Evolutionary conservation across 495 filamentous ascomycete genomes (phyloP).

Genomic region (Sphaerosporella brunnea): DNA sequence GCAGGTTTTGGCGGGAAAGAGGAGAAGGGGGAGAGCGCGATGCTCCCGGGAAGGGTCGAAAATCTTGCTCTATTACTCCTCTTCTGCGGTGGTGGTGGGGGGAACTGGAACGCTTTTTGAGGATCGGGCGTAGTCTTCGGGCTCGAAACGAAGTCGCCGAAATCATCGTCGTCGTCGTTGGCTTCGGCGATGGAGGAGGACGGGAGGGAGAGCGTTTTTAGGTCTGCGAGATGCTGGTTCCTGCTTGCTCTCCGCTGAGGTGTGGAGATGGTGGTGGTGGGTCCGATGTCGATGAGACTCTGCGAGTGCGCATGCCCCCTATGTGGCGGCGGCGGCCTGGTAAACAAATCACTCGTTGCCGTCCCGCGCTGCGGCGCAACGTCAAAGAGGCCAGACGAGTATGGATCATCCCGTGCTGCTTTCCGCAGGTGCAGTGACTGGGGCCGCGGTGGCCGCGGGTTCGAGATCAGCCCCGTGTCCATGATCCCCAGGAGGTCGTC

Average conservation of each 20-base stretch:
- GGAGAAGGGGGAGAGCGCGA: constrained; percentile 1
- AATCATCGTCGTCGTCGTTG: constrained; percentile 15
- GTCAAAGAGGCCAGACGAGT: neutral
- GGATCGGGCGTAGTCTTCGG: constrained; percentile 9
- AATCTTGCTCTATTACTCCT: neutral
- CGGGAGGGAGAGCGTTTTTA: neutral
- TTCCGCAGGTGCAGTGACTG: constrained; percentile 9
- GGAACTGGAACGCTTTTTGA: constrained; percentile 4
- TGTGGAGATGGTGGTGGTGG: neutral
- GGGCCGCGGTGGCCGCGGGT: constrained; percentile 4
- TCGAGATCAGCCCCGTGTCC: constrained; percentile 1
- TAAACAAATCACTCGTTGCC: neutral
- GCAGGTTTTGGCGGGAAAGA: neutral
- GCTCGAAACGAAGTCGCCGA: constrained; percentile 22
- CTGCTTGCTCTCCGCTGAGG: neutral
- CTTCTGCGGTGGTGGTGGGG: neutral
- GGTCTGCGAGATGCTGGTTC: neutral
- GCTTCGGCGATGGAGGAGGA: neutral
- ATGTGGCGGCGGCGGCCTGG: neutral
- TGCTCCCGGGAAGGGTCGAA: neutral
- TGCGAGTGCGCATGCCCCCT: neutral
- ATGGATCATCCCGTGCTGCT: neutral
- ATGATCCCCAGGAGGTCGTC: constrained; percentile 21
- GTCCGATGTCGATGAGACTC: neutral
- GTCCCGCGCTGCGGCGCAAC: neutral